Conservation (phyloP, 768 basidiomycete species). For the Cystobasidium ongulense region DNA sequence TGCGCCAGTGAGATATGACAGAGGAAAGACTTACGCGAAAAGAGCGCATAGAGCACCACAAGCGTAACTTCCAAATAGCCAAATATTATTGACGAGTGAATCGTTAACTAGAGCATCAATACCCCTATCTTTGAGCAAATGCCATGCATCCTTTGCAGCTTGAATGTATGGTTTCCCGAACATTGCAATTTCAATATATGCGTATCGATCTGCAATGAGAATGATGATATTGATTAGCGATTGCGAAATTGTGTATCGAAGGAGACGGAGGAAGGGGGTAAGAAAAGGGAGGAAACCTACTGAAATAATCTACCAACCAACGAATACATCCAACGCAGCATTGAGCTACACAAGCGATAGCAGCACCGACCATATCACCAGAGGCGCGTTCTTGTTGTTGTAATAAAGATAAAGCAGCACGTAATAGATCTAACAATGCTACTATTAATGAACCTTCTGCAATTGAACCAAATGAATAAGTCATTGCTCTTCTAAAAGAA, state of each 20-base stretch:
- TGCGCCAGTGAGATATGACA: too few relatives aligned
- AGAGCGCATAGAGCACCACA: slow-evolving; percentile 8
- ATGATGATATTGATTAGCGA: neutral
- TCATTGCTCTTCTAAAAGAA: slow-evolving; percentile 39
- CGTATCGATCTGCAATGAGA: slow-evolving; percentile 34
- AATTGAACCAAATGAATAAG: slow-evolving; percentile 41
- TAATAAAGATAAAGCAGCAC: slow-evolving; percentile 37
- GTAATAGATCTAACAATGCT: slow-evolving; percentile 41
- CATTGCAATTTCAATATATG: slow-evolving; percentile 36
- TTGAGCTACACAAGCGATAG: slow-evolving; percentile 38
- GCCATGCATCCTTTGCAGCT: slow-evolving; percentile 41
- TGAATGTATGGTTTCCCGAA: slow-evolving; percentile 40
- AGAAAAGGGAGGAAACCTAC: slow-evolving; percentile 10
- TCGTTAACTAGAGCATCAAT: slow-evolving; percentile 42
- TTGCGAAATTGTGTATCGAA: too few relatives aligned
- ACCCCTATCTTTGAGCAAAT: slow-evolving; percentile 40
- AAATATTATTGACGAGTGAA: slow-evolving; percentile 40
- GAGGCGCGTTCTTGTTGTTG: slow-evolving; percentile 32
- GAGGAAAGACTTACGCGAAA: neutral
- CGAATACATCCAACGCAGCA: slow-evolving; percentile 40
- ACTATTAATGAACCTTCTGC: slow-evolving; percentile 40
- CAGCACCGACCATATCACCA: slow-evolving; percentile 37
- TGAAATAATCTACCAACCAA: slow-evolving; percentile 38
- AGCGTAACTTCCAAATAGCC: slow-evolving; percentile 30
- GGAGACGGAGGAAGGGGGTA: neutral